Evolutionary conservation across 179 eudicot genomes (phyloP).

Genomic region (Camellia oleifera): DNA sequence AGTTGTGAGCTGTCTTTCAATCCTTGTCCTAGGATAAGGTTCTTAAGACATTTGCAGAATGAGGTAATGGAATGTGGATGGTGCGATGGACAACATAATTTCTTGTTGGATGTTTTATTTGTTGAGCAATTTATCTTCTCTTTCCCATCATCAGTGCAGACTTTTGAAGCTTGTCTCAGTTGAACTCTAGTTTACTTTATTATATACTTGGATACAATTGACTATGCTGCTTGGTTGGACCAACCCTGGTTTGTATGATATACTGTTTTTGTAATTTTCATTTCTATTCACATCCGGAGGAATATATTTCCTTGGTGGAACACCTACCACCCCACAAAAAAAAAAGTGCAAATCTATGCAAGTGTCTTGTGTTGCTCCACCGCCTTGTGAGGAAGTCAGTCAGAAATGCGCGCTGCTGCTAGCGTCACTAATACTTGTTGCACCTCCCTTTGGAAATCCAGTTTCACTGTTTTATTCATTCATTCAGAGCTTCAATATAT

Average conservation of each 20-base stretch:
- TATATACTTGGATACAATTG: neutral
- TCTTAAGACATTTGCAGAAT: slow-evolving; percentile 11
- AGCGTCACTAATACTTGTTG: no score
- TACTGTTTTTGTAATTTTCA: neutral
- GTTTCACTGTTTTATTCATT: no score
- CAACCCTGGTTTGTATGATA: neutral
- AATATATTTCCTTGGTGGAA: neutral
- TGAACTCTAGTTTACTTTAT: slow-evolving; percentile 1
- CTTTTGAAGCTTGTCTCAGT: neutral
- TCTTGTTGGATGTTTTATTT: slow-evolving; percentile 10
- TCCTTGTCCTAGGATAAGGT: neutral
- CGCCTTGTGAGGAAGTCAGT: no score
- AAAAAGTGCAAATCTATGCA: no score
- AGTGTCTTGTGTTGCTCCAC: no score
- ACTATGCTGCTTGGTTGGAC: neutral
- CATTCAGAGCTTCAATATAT: no score
- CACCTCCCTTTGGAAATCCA: no score
- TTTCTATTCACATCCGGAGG: neutral
- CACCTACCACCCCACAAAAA: no score
- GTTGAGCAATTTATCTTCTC: slow-evolving; percentile 16
- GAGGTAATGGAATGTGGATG: slow-evolving; percentile 15
- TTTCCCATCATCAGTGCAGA: slow-evolving; percentile 1
- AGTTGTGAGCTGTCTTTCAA: neutral
- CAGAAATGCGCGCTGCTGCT: no score
- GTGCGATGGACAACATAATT: neutral